Conservation (phyloP, 2,329 filamentous ascomycete species). For the Lachnellula willkommii region DNA sequence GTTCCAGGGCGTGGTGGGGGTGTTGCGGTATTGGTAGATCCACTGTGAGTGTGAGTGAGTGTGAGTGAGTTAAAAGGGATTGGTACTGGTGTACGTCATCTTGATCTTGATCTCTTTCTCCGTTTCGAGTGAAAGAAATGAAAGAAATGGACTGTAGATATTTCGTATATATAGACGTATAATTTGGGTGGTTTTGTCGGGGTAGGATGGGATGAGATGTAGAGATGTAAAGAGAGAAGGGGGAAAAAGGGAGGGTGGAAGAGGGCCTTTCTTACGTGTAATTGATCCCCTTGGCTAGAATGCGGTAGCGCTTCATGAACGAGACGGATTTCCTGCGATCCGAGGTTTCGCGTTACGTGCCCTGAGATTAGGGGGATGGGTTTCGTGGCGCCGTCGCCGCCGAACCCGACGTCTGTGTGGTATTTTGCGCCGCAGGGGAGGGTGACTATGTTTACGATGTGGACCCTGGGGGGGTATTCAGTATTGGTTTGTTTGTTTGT, state of each 20-base stretch:
- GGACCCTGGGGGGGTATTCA: constrained; percentile 37
- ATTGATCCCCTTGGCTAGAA: constrained; percentile 38
- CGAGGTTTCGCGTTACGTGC: constrained; percentile 36
- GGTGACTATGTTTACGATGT: constrained; percentile 58
- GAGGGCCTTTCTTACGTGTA: constrained; percentile 32
- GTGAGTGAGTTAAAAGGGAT: too few relatives aligned
- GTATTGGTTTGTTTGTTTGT: background rate
- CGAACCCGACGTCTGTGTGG: constrained; percentile 59
- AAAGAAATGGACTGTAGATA: too few relatives aligned
- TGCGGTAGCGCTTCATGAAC: constrained; percentile 44
- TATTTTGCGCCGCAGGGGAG: constrained; percentile 42
- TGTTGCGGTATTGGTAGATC: constrained; percentile 58
- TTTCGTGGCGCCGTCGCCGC: constrained; percentile 53
- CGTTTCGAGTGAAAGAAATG: too few relatives aligned
- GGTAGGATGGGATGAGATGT: too few relatives aligned
- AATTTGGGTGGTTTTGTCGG: too few relatives aligned
- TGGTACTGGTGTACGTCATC: too few relatives aligned
- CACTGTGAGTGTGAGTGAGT: too few relatives aligned
- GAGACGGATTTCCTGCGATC: constrained; percentile 51
- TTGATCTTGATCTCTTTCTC: too few relatives aligned
- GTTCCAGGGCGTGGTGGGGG: constrained; percentile 46
- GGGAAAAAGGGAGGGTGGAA: too few relatives aligned
- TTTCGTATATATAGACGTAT: too few relatives aligned
- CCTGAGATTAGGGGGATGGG: constrained; percentile 49
- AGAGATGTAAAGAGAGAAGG: too few relatives aligned